A percentile compares a stretch with the other conserved stretches of the same genome.
Conservation (phyloP, 371 early-diverging fungal genomes). For the Phascolomyces articulosus region DNA sequence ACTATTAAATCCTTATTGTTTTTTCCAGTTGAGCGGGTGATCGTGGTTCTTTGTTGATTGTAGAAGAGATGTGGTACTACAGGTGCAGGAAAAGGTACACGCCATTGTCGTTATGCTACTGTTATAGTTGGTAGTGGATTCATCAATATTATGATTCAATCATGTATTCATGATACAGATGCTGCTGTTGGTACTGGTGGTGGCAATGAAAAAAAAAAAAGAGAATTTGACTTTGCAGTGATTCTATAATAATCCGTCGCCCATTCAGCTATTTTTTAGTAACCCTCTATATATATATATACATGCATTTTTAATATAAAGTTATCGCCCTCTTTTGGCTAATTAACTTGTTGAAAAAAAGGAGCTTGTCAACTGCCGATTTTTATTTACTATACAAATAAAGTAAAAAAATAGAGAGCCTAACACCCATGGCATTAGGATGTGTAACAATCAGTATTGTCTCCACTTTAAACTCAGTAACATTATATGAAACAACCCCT, state of each 20-base stretch:
- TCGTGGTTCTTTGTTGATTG: neutral
- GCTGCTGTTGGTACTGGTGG: neutral
- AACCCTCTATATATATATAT: too few species aligned
- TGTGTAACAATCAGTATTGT: too few species aligned
- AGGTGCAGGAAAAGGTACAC: neutral
- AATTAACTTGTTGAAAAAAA: constrained; percentile 17
- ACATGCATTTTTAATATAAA: too few species aligned
- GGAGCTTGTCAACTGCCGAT: constrained; percentile 32
- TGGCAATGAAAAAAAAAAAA: neutral
- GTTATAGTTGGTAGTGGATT: neutral
- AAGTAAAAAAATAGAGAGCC: too few species aligned
- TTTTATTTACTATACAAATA: constrained; percentile 19
- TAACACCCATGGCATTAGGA: too few species aligned
- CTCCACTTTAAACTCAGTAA: too few species aligned
- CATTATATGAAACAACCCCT: too few species aligned
- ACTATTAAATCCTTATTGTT: constrained; percentile 7
- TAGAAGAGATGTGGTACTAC: neutral
- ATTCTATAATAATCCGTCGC: too few species aligned
- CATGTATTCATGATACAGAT: neutral
- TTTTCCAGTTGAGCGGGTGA: neutral
- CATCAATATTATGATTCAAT: neutral
- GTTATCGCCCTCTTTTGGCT: neutral
- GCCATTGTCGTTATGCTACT: too few species aligned
- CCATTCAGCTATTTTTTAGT: neutral
- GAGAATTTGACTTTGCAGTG: neutral